Percentiles rank a stretch among this genome's conserved stretches.
Evolutionary conservation across 1,139 yeast genomes (phyloP).

Genomic region (Nadsonia starkeyi-henricii): DNA sequence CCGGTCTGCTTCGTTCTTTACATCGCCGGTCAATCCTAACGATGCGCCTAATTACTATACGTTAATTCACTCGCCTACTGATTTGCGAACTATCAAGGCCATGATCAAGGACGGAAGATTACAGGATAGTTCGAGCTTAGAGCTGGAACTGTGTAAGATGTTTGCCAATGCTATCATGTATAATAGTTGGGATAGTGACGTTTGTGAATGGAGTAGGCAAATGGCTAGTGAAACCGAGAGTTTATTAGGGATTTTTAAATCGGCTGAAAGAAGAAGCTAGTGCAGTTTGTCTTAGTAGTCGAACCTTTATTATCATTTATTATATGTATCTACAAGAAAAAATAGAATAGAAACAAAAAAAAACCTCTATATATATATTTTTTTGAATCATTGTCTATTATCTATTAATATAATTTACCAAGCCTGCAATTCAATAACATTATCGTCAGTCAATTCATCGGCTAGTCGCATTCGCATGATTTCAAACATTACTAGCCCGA

Average conservation of each 20-base stretch:
- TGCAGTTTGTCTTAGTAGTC: constrained; percentile 1
- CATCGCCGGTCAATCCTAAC: constrained; percentile 50
- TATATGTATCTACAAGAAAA: neutral
- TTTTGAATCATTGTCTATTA: too few relatives aligned
- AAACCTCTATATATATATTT: neutral
- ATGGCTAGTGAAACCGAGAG: constrained; percentile 35
- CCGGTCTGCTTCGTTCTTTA: constrained; percentile 60
- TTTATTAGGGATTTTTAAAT: constrained; percentile 22
- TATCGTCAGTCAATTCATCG: neutral
- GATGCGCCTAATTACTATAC: constrained; percentile 60
- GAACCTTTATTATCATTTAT: neutral
- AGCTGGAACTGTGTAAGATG: constrained; percentile 60
- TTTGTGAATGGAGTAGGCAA: constrained; percentile 47
- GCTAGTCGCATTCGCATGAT: constrained; percentile 44
- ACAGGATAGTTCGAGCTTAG: constrained; percentile 36
- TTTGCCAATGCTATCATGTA: constrained; percentile 78
- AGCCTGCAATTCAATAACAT: neutral
- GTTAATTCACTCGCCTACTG: constrained; percentile 50
- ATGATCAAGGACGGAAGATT: constrained; percentile 47
- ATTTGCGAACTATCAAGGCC: constrained; percentile 47
- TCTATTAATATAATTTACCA: neutral
- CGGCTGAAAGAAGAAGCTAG: constrained; percentile 17
- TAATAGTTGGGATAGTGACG: constrained; percentile 51
- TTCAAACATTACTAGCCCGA: constrained; percentile 75
- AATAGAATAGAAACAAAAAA: neutral